Base-by-base conservation (phyloP, 176 grass and related monocot genomes). In the Calamus simplicifolius region DNA sequence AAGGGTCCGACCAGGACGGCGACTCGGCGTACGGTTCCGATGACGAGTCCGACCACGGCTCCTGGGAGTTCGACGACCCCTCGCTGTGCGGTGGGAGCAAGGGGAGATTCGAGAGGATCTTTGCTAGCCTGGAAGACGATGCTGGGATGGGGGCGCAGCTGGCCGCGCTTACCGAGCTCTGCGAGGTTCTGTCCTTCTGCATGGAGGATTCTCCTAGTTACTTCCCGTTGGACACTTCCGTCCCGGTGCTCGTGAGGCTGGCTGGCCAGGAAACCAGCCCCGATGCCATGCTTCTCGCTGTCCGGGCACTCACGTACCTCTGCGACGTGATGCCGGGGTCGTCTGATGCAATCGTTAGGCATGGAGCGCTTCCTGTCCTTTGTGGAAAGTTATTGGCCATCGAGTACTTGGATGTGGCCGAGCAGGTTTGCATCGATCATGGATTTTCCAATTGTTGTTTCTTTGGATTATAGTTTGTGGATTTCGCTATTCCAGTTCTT, bases 111-210 rank as follows among this genome's bases (percentile, higher is more conserved):
- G 58, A 78, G 0, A 83, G 56, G 73, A 81, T 92, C 69, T 68
- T 91, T 12, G 75, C 66, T 43, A 75, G 77, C 25, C 72, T 98
- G n/a, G 77, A 80, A 25, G 79, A 84, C 4, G 73, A 66, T 27
- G 67, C 70, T 10, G 80, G 57, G n/a, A 67, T 61, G 31, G 75
- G 51, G 53, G 57, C 69, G 49, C 54, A 78, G 58, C 26, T 85
- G 4, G 61, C 51, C 19, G 76, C 76, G 73, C 84, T 98, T 43
- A 85, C 60, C 29, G 81, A 92, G 73, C 93, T 98, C 54, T 98
- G 93, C 62, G 81, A 98, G 81, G 87, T 75, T 64, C 80, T 98
- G 54, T 98, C 93, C 55, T 98, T 98, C 81, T 90, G 78, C 64
- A 38, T 58, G 5, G 93, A 98, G 79, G 87, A 88, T 48, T 64